Base-by-base conservation (phyloP, 2,329 filamentous ascomycete genomes). In the Exophiala aquamarina region DNA sequence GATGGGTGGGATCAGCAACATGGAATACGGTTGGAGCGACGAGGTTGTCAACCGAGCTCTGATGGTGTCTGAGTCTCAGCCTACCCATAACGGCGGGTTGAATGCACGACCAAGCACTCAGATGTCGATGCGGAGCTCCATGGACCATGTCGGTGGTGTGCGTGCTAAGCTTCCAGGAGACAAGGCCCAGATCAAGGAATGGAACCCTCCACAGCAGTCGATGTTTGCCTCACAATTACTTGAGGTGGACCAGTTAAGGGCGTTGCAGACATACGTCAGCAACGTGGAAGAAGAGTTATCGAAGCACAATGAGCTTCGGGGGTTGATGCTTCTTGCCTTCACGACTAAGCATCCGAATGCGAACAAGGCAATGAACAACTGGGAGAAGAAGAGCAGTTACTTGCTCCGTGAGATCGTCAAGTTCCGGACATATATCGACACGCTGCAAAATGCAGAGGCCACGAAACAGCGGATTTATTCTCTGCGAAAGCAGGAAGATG, bases 21-120 rank as follows among this genome's bases (percentile, higher is more conserved):
- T 97, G 58, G 93, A 98, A 67, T 97, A 96, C 63, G 93, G 93
- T 43, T 98, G 93, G 93, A 88, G 89, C 58, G 89, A 95, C 32
- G 75, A 78, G 15, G 83, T 96, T 51, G 83, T 96, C 60, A 82
- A 82, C 55, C 87, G 87, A 57, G 89, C 94, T 14, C 73, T 81
- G 29, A 81, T 95, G 56, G 83, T 70, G 40, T 51, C 81, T 58
- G 66, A 74, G 37, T 56, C 56, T 47, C 47, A 65, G 40, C 47
- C 54, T 11, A 56, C 55, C 23, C 20, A 33, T 17, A 51, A 67
- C 63, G 3, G 74, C 75, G 26, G 38, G 5, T 28, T 47, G 19
- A 19, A 76, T 80, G 56, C 65, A 44, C 70, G 78, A 33, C 74
- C 76, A 18, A 81, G 77, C 58, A 70, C 82, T 49, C 78, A 82